Base-by-base conservation (phyloP, 2,329 filamentous ascomycete genomes). In the Zasmidium citrigriseum region DNA sequence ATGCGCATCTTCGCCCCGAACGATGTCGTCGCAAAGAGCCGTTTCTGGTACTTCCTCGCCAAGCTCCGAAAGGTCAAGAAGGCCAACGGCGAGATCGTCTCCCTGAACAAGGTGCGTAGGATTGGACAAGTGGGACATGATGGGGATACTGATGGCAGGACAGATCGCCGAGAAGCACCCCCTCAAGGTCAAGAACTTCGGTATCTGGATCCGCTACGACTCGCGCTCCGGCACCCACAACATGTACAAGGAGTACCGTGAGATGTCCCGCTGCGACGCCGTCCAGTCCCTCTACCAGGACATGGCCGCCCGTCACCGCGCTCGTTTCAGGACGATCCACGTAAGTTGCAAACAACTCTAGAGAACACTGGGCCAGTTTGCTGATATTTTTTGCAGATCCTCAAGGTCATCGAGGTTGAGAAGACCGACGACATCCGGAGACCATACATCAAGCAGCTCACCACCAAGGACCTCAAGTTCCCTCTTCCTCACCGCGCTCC, bases 221-320 rank as follows among this genome's bases (percentile, higher is more conserved):
- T 99, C 96, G 66, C 93, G 95, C 82, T 98, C 95, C 75, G 95
- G 95, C 75, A 99, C 95, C 75, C 95, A 99, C 92, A 99, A 99
- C 90, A 99, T 99, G 95, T 99, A 99, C 91, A 98, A 98, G 89
- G 95, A 99, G 89, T 98, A 97, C 90, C 91, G 95, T 79, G 95
- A 98, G 87, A 90, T 98, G 87, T 93, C 90, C 78, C 87, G 95
- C 82, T 90, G 89, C 76, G 93, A 95, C 72, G 95, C 95, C 70
- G 93, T 98, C 76, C 90, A 98, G 83, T 83, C 93, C 72, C 88
- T 99, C 78, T 99, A 99, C 89, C 90, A 95, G 83, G 95, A 99
- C 85, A 98, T 99, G 95, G 92, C 95, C 73, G 93, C 96, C 80
- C 91, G 95, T 80, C 95, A 99, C 88, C 92, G 91, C 78, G 89